Conservation (phyloP, 495 filamentous ascomycete species). For the Corynascus novoguineensis region DNA sequence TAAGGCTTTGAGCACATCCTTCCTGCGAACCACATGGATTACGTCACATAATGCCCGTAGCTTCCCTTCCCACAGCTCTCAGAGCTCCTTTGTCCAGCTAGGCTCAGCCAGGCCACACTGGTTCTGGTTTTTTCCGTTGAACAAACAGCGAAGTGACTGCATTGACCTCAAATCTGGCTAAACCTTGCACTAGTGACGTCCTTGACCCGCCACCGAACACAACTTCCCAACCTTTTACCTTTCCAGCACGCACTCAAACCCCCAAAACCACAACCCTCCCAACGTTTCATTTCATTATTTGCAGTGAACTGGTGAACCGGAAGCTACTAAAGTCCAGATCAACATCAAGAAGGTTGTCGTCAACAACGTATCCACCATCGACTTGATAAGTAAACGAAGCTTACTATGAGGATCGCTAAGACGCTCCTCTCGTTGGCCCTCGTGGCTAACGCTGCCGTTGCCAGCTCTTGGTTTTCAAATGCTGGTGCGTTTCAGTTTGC, state of each 20-base stretch:
- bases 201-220: constrained; percentile 14
- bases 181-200: constrained; percentile 27
- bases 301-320: constrained; percentile 8
- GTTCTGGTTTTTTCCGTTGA: not conserved
- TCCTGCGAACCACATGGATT: not conserved
- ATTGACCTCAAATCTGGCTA: not conserved
- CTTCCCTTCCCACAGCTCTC: not conserved
- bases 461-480: constrained; percentile 75
- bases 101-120: too few species aligned
- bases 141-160: not conserved
- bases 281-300: not conserved
- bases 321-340: not conserved
- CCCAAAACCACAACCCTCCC: constrained; percentile 9
- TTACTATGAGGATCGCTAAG: constrained; percentile 69
- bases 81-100: not conserved
- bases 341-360: constrained; percentile 7
- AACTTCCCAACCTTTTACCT: not conserved
- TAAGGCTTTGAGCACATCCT: not conserved
- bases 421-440: constrained; percentile 65
- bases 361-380: constrained; percentile 2
- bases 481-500: constrained; percentile 53
- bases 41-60: constrained; percentile 10
- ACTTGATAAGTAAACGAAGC: constrained; percentile 2
- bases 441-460: constrained; percentile 61
- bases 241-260: not conserved